A percentile compares a stretch with the other conserved stretches of the same genome.
Evolutionary conservation across 2,329 filamentous ascomycete species (phyloP).

Genomic region (Triangularia setosa): DNA sequence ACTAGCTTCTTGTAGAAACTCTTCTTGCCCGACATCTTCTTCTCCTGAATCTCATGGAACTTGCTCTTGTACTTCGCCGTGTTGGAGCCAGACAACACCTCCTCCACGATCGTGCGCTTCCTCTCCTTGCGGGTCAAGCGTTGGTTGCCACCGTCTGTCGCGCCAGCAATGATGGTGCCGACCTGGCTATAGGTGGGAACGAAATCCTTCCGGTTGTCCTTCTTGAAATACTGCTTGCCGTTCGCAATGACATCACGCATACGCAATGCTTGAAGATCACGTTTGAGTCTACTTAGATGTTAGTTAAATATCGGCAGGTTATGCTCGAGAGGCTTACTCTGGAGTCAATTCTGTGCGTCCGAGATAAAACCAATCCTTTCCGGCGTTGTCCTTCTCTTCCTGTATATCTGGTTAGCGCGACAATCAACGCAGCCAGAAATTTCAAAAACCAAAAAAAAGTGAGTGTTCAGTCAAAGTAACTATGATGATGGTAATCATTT

Average conservation of each 20-base stretch:
- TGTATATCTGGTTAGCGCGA: slow-evolving; percentile 20
- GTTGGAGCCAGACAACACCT: slow-evolving; percentile 67
- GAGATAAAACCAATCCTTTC: slow-evolving; percentile 81
- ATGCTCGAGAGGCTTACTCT: slow-evolving; percentile 38
- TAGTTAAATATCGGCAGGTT: neutral
- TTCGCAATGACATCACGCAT: slow-evolving; percentile 88
- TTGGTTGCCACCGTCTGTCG: slow-evolving; percentile 79
- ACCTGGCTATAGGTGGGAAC: slow-evolving; percentile 83
- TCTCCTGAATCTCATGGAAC: slow-evolving; percentile 77
- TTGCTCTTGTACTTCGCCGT: slow-evolving; percentile 77
- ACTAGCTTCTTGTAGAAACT: slow-evolving; percentile 80
- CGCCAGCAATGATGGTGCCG: slow-evolving; percentile 82
- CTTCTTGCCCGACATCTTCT: slow-evolving; percentile 85
- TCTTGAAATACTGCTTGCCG: slow-evolving; percentile 81
- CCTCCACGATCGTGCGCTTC: slow-evolving; percentile 81
- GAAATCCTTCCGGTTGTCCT: slow-evolving; percentile 66
- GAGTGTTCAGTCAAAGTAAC: slow-evolving; percentile 60
- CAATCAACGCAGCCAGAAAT: slow-evolving; percentile 6
- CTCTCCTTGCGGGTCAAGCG: slow-evolving; percentile 82
- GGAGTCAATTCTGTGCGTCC: slow-evolving; percentile 80
- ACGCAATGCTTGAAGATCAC: slow-evolving; percentile 82
- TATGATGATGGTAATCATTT: slow-evolving; percentile 61
- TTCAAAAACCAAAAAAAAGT: slow-evolving; percentile 32
- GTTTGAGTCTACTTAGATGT: slow-evolving; percentile 53
- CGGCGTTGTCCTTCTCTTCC: slow-evolving; percentile 56